Conservation (phyloP, 2,329 filamentous ascomycete genomes). For the Keithomyces neogunnii region DNA sequence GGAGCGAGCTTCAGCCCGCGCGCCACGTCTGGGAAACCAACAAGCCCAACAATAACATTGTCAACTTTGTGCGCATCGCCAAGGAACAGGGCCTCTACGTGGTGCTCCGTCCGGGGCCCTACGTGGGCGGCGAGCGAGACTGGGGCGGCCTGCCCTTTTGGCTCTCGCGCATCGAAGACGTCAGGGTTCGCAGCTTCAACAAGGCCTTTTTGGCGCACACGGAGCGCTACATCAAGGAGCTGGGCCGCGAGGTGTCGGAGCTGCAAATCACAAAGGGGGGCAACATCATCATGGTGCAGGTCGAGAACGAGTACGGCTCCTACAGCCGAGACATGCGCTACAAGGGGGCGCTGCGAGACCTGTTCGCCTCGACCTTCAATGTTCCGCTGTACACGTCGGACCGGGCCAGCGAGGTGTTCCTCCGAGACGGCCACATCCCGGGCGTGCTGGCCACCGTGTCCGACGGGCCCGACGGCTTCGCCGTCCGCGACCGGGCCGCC, state of each 20-base stretch:
- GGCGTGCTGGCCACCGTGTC: not conserved
- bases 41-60: conserved; percentile 33
- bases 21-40: conserved; percentile 20
- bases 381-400: conserved; percentile 38
- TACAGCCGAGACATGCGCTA: not conserved
- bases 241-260: conserved; percentile 24
- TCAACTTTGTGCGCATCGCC: conserved; percentile 36
- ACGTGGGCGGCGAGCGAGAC: conserved; percentile 37
- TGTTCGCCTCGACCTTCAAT: not conserved
- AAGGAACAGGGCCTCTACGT: conserved; percentile 37
- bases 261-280: conserved; percentile 32
- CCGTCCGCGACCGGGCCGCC: conserved; percentile 26
- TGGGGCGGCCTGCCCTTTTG: conserved; percentile 38
- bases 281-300: conserved; percentile 37
- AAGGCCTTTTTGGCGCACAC: conserved; percentile 26
- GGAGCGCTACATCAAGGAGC: conserved; percentile 25
- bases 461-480: not conserved
- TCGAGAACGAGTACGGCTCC: conserved; percentile 40
- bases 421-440: not conserved
- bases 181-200: conserved; percentile 31
- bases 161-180: conserved; percentile 23
- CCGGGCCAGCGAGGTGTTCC: conserved; percentile 20
- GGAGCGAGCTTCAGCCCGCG: conserved; percentile 34
- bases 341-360: not conserved
- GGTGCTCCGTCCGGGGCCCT: conserved; percentile 35